phyloP scores from a whole-genome alignment of 78 protist species.

The Dictyostelium intermedium region DNA sequence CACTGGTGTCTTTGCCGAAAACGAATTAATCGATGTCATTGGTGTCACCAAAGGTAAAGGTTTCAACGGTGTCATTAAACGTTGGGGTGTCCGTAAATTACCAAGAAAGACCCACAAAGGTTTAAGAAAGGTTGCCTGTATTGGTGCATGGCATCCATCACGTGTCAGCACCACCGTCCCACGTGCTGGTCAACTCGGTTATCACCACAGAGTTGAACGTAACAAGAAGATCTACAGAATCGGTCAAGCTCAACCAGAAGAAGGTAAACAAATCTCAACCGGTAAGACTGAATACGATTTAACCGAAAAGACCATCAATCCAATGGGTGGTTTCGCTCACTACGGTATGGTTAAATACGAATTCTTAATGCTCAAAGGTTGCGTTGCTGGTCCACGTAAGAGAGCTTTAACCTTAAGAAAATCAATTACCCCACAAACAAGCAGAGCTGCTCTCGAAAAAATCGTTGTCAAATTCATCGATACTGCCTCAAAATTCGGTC shows the following conservation, averaged over 20 bases:
- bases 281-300: slow-evolving; percentile 98
- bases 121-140: slow-evolving; percentile 99
- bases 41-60: slow-evolving; percentile 99
- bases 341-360: slow-evolving; percentile 98
- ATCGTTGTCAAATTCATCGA: slow-evolving; percentile 99
- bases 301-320: slow-evolving; percentile 99
- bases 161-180: slow-evolving; percentile 98
- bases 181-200: slow-evolving; percentile 99
- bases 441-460: slow-evolving; percentile 93
- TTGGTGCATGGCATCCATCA: slow-evolving; percentile 99
- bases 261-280: slow-evolving; percentile 75
- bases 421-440: slow-evolving; percentile 88
- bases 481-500: slow-evolving; percentile 99
- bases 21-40: slow-evolving; percentile 97
- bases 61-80: slow-evolving; percentile 97
- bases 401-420: slow-evolving; percentile 98
- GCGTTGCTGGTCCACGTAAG: slow-evolving; percentile 95
- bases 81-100: slow-evolving; percentile 98
- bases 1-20: slow-evolving; percentile 91
- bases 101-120: slow-evolving; percentile 99
- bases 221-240: slow-evolving; percentile 99
- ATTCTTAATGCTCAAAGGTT: slow-evolving; percentile 98
- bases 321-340: slow-evolving; percentile 99
- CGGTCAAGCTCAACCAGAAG: slow-evolving; percentile 87
- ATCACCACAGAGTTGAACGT: slow-evolving; percentile 99